These are phyloP conservation scores for Sordariomycetes sp. DNA, from an alignment of 2,329 filamentous ascomycete species.

Conservation along the genomic window DNA sequence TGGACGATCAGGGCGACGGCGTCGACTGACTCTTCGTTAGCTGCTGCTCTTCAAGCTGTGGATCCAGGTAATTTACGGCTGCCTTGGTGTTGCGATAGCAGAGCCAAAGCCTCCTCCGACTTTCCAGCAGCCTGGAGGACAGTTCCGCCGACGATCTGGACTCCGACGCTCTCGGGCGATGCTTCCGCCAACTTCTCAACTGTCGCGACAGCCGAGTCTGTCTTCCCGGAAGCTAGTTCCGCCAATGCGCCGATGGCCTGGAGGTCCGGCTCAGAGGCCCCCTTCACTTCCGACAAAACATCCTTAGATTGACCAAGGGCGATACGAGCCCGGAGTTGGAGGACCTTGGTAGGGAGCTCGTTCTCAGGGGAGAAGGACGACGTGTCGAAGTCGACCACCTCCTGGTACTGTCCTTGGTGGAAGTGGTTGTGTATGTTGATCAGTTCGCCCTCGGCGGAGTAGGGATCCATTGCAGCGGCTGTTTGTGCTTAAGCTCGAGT, in stretches of 20 bases:
- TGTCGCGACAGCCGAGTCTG: conserved; percentile 50
- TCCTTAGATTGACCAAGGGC: conserved; percentile 70
- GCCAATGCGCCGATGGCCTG: conserved; percentile 71
- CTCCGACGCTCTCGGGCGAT: conserved; percentile 63
- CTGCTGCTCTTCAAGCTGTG: conserved; percentile 5
- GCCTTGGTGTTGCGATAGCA: conserved; percentile 77
- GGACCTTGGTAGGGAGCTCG: conserved; percentile 62
- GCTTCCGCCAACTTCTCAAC: conserved; percentile 60
- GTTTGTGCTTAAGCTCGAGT: neutral
- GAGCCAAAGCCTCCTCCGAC: conserved; percentile 73
- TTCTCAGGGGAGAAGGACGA: conserved; percentile 73
- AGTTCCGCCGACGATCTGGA: conserved; percentile 76
- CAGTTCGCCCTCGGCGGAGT: conserved; percentile 61
- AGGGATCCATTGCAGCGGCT: conserved; percentile 50
- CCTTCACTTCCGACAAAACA: conserved; percentile 60
- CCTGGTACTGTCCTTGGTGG: conserved; percentile 75
- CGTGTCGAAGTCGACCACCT: conserved; percentile 78
- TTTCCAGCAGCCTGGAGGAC: conserved; percentile 72
- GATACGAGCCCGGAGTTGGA: conserved; percentile 74
- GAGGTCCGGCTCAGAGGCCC: conserved; percentile 61
- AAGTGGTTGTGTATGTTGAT: conserved; percentile 65
- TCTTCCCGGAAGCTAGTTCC: conserved; percentile 50
- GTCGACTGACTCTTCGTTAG: conserved; percentile 42
- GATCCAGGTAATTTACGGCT: conserved; percentile 52
- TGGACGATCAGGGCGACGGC: conserved; percentile 84